Evolutionary conservation across 2,329 filamentous ascomycete species (phyloP).

Genomic region (Colletotrichum gloeosporioides): DNA sequence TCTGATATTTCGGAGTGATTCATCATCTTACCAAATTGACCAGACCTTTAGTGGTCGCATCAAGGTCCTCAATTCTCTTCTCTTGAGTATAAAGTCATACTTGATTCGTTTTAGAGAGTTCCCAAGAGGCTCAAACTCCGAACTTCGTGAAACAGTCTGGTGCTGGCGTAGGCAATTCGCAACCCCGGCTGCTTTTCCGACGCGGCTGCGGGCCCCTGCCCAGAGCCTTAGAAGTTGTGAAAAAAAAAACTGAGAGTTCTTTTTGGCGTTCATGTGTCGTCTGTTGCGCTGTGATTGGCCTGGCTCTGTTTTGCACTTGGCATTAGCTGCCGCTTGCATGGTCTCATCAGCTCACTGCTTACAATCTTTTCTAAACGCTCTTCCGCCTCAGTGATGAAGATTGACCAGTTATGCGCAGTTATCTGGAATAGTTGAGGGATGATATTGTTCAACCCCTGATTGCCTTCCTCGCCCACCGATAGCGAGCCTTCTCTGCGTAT

Average conservation of each 20-base stretch:
- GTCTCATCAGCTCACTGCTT: not conserved
- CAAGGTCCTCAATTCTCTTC: not conserved
- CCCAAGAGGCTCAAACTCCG: not conserved
- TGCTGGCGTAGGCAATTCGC: not conserved
- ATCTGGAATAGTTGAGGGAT: not conserved
- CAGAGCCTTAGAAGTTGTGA: not conserved
- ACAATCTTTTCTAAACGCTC: not conserved
- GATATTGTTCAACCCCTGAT: not conserved
- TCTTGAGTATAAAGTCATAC: not conserved
- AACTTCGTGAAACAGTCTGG: not conserved
- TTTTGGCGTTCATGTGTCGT: not conserved
- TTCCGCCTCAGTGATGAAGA: not conserved
- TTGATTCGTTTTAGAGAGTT: not conserved
- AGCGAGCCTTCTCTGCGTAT: not conserved
- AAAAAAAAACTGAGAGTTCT: not conserved
- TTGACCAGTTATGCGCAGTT: not conserved
- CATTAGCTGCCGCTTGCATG: not conserved
- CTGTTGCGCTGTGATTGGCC: not conserved
- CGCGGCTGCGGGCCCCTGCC: too few relatives aligned
- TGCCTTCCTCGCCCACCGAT: not conserved
- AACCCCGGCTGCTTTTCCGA: not conserved
- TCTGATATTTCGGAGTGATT: not conserved
- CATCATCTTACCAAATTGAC: not conserved
- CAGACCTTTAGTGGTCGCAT: not conserved
- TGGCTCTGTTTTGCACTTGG: not conserved